Conservation (phyloP, 176 grass and related monocot genomes). For the Miscanthus lutarioriparius region DNA sequence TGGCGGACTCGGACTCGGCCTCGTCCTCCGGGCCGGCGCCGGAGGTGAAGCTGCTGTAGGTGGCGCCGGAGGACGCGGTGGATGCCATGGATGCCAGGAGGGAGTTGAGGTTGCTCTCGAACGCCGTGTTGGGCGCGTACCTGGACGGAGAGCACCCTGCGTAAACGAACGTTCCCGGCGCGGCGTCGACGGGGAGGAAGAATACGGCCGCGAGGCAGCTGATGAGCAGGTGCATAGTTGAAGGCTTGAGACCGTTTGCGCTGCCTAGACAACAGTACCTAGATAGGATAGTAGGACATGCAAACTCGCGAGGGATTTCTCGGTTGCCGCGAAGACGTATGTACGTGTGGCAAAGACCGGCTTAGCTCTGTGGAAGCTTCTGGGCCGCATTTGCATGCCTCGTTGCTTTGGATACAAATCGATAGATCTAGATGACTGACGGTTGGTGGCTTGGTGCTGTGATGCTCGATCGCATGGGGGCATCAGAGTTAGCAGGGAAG, state of each 20-base stretch:
- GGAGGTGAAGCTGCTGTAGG: slow-evolving; percentile 67
- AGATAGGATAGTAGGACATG: background rate
- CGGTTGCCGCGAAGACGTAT: background rate
- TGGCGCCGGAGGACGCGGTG: slow-evolving; percentile 43
- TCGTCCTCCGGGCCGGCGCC: background rate
- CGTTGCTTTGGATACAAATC: background rate
- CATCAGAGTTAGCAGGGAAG: no score
- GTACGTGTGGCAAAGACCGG: background rate
- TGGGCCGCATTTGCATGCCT: background rate
- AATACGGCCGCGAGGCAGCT: slow-evolving; percentile 24
- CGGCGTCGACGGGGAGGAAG: slow-evolving; percentile 30
- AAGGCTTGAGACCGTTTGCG: background rate
- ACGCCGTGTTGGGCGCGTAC: slow-evolving; percentile 60
- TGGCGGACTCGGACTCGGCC: background rate
- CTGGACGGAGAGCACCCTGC: slow-evolving; percentile 72
- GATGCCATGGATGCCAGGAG: slow-evolving; percentile 63
- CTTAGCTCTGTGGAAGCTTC: slow-evolving; percentile 10
- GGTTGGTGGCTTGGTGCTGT: no score
- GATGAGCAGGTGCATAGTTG: slow-evolving; percentile 22
- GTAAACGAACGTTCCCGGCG: slow-evolving; percentile 60
- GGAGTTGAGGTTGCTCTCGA: slow-evolving; percentile 66
- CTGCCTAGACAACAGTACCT: background rate
- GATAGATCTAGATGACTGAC: no score
- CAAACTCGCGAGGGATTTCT: background rate
- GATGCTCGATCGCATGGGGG: no score